Percentiles rank a stretch among this genome's conserved stretches.
Conservation (phyloP, 1,284 basidiomycete genomes). For the Fomitiporia mediterranea region DNA sequence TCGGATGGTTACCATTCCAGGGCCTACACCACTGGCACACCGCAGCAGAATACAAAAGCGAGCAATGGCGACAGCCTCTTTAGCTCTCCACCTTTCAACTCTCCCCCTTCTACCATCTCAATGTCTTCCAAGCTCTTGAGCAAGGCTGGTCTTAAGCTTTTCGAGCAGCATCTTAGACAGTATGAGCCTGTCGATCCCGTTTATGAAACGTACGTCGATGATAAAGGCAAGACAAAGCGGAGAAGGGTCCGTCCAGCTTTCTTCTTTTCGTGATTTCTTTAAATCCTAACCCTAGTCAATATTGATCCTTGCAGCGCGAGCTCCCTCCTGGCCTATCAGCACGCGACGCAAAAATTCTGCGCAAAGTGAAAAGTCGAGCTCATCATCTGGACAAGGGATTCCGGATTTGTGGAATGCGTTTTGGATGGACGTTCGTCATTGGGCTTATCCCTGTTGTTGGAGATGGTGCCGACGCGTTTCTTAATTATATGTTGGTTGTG, state of each 20-base stretch:
- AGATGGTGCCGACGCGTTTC: constrained; percentile 54
- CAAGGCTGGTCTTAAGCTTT: constrained; percentile 52
- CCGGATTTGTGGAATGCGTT: constrained; percentile 74
- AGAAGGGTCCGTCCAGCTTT: constrained; percentile 50
- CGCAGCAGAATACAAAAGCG: too few species aligned
- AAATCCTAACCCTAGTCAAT: background rate
- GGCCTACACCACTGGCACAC: too few species aligned
- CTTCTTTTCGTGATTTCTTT: too few species aligned
- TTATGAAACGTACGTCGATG: constrained; percentile 71
- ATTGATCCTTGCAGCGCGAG: constrained; percentile 46
- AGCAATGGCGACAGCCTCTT: too few species aligned
- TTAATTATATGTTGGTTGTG: constrained; percentile 79
- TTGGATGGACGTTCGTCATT: constrained; percentile 85
- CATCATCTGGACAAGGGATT: constrained; percentile 93
- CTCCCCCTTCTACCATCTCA: background rate
- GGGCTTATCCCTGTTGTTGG: constrained; percentile 74
- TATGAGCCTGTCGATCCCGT: constrained; percentile 75
- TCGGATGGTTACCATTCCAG: too few species aligned
- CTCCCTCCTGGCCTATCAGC: constrained; percentile 75
- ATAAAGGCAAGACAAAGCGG: constrained; percentile 61
- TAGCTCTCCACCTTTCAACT: background rate
- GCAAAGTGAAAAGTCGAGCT: constrained; percentile 73
- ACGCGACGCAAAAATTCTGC: constrained; percentile 74
- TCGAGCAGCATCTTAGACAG: constrained; percentile 55
- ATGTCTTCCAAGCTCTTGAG: constrained; percentile 38